Evolutionary conservation across 257 asterid species (phyloP), one percentile per base, ranked within the genome.

Genomic region (Striga asiatica): DNA sequence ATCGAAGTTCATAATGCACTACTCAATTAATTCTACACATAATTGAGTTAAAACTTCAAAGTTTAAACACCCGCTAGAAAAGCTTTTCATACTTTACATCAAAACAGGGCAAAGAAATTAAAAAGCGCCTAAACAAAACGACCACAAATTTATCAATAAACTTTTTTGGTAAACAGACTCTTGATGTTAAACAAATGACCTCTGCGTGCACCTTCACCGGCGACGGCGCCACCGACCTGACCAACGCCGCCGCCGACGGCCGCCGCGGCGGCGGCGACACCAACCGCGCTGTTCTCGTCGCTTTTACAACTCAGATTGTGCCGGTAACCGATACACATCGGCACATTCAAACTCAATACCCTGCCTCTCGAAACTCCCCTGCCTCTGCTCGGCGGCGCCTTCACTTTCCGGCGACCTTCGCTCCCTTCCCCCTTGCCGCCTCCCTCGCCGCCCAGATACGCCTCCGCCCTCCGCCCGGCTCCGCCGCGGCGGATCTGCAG

Each of bases 261-360:
- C 64, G 50, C 43, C 1, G 53, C 74, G 0, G 62, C 57, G 8
- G 67, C 56, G 34, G 56, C 59, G 9, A 24, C 14, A 3, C 48
- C 8, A 0, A 63, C 43, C 0, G 70, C 70, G 13, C 76, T 71
- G 51, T 51, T 63, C 41, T 71, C 76, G 12, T 74, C 72, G 22
- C 71, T 74, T 32, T 71, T 70, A 31, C 89, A 80, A 19, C 89
- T 67, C 73, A 81, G 66, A n/a, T 74, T 67, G 31, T 69, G 56
- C 60, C 85, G 59, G 66, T 81, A 84, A 0, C 92, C 92, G 2
- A 84, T 77, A 32, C 94, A 84, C 88, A 67, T 79, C 0, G 94
- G 92, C 17, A 81, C 92, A 13, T 79, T 84, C 68, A 84, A 58
- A 21, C 69, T 75, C 41, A 84, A 61, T 1, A 58, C 78, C 51